Evolutionary conservation across 1,284 basidiomycete species (phyloP).

Genomic region (Marasmius fiardii): DNA sequence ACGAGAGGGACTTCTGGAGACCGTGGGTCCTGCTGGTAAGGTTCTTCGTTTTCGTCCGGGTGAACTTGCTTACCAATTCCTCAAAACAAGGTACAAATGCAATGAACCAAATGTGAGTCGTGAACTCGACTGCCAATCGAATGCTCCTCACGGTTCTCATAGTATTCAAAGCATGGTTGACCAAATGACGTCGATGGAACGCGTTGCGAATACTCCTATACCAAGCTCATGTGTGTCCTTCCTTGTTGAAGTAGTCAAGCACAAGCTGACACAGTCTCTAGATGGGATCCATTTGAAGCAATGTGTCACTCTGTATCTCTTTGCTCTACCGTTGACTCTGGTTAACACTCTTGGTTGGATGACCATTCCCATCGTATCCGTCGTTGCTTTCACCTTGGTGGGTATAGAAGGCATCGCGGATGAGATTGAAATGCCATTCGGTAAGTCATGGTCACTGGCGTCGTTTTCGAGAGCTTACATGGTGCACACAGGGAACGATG

Average conservation of each 20-base stretch:
- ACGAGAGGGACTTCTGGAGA: slow-evolving; percentile 76
- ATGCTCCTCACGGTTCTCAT: slow-evolving; percentile 7
- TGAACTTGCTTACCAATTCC: slow-evolving; percentile 7
- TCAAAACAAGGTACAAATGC: slow-evolving; percentile 61
- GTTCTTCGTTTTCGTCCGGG: background rate
- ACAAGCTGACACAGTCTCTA: slow-evolving; percentile 21
- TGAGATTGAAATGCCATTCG: slow-evolving; percentile 89
- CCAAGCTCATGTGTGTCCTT: slow-evolving; percentile 62
- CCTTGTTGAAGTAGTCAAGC: background rate
- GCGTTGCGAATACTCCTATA: slow-evolving; percentile 82
- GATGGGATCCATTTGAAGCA: slow-evolving; percentile 90
- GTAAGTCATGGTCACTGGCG: slow-evolving; percentile 31
- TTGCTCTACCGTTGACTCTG: slow-evolving; percentile 81
- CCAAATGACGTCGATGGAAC: slow-evolving; percentile 81
- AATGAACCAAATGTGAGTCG: slow-evolving; percentile 58
- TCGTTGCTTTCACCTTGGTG: slow-evolving; percentile 87
- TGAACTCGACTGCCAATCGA: background rate
- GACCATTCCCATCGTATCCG: slow-evolving; percentile 79
- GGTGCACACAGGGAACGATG: slow-evolving; percentile 46
- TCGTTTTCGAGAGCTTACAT: slow-evolving; percentile 5
- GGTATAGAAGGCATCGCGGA: slow-evolving; percentile 92
- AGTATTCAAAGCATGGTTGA: slow-evolving; percentile 80
- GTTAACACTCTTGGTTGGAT: slow-evolving; percentile 77
- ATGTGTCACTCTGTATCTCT: slow-evolving; percentile 86
- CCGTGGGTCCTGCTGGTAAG: slow-evolving; percentile 79